Base-by-base conservation (phyloP, 306 rosid species). In the cucumber (Cucumis sativus) region DNA sequence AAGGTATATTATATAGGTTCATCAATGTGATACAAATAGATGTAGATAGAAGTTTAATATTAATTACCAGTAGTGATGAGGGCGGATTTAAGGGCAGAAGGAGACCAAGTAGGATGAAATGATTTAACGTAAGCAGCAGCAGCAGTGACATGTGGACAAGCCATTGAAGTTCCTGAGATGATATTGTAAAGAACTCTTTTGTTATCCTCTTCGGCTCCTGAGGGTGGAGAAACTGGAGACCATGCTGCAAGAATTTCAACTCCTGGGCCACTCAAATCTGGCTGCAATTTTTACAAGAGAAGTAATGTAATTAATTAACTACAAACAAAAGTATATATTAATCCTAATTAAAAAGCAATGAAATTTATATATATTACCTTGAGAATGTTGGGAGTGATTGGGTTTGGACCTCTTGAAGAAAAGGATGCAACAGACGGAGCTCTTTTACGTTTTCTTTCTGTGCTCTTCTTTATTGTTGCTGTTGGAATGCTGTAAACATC, bases 91-190 rank as follows among this genome's bases (percentile, higher is more conserved):
- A 85, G 75, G 11, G 88, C 83, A 0, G 84, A 33, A 4, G 85
- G 84, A 33, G 88, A 85, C 86, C 86, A 83, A 40, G 78, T 47
- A 5, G 81, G 84, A 58, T 80, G 80, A 25, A 83, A 78, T 0
- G 81, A 20, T 40, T 85, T 85, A 28, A 83, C 81, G 55, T 85
- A 82, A 9, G 84, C 85, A 20, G 82, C 88, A 7, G 43, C 84
- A 10, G 84, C 80, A 13, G 84, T 60, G 35, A 17, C 79, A 23
- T 85, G 86, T 1, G 82, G 88, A 21, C 78, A 77, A 79, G 85
- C 15, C 84, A 83, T 81, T 47, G 87, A 84, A 20, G 85, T 84
- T 25, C 85, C 83, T 0, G 83, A 76, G 0, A 33, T 13, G 8
- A 84, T 43, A 16, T 45, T 84, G 65, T 52, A 84, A 14, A 40